A percentile compares a stretch with the other conserved stretches of the same genome.
phyloP scores from a whole-genome alignment of 148 eudicot genomes.

The Linanthus parryae region DNA sequence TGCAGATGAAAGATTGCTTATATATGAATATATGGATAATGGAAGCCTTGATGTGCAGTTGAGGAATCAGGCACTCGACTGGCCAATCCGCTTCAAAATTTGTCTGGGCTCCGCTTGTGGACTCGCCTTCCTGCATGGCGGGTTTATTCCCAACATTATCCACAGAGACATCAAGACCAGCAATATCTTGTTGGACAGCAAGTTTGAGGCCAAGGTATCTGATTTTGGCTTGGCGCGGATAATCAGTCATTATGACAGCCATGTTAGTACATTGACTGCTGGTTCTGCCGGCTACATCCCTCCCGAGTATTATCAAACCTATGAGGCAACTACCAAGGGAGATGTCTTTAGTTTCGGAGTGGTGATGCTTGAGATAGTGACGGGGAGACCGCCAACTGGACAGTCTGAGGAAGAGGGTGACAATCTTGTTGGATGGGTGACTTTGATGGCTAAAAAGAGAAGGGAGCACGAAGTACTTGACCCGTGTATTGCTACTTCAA shows the following conservation, averaged over 20 bases:
- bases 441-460: conserved; percentile 49
- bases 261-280: conserved; percentile 75
- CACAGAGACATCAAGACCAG: conserved; percentile 92
- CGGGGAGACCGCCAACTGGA: conserved; percentile 76
- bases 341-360: conserved; percentile 93
- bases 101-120: conserved; percentile 85
- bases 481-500: conserved; percentile 27
- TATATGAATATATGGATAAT: conserved; percentile 92
- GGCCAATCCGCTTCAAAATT: conserved; percentile 88
- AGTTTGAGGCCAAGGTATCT: conserved; percentile 77
- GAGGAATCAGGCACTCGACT: conserved; percentile 71
- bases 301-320: conserved; percentile 82
- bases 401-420: conserved; percentile 88
- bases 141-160: conserved; percentile 87
- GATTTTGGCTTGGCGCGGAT: conserved; percentile 91
- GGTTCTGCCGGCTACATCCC: conserved; percentile 94
- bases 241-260: conserved; percentile 93
- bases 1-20: conserved; percentile 70
- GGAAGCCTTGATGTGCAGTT: conserved; percentile 94
- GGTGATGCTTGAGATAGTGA: conserved; percentile 87
- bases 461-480: conserved; percentile 58
- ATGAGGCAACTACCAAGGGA: conserved; percentile 77
- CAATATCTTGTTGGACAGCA: conserved; percentile 66
- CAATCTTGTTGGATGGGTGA: conserved; percentile 93
- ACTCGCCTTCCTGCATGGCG: conserved; percentile 87